Percentiles rank a stretch among this genome's conserved stretches.
Evolutionary conservation across 2,329 filamentous ascomycete species (phyloP).

Genomic region (Talaromyces piceae): DNA sequence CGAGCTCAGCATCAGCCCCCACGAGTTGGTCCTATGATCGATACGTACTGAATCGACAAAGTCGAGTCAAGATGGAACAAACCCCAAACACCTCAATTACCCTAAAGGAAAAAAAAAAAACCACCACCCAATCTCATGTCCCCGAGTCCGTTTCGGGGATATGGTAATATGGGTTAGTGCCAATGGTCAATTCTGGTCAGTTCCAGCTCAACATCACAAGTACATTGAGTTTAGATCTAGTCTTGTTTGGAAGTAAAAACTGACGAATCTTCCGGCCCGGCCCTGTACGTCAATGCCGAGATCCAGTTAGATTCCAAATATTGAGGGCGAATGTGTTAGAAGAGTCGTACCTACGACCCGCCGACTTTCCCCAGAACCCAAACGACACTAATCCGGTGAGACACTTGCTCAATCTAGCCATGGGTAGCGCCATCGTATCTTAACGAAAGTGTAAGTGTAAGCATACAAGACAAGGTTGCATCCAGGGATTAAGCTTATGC

Average conservation of each 20-base stretch:
- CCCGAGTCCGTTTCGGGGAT: background rate
- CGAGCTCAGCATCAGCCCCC: background rate
- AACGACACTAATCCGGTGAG: background rate
- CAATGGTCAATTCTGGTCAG: background rate
- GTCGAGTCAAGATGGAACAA: background rate
- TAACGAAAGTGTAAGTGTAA: background rate
- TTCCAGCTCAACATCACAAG: too few relatives aligned
- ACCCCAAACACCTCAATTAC: background rate
- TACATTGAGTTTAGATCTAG: background rate
- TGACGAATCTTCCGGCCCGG: background rate
- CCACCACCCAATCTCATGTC: too few relatives aligned
- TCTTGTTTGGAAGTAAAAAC: background rate
- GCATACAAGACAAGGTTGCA: background rate
- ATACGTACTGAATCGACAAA: background rate
- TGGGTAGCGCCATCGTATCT: background rate
- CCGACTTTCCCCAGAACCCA: background rate
- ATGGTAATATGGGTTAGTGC: background rate
- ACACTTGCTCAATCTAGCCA: background rate
- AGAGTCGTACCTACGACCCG: background rate
- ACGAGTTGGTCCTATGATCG: background rate
- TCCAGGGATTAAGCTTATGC: background rate
- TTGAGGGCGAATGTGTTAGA: background rate
- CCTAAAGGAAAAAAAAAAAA: too few relatives aligned
- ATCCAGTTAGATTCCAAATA: background rate
- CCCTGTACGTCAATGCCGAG: background rate